Conservation (phyloP, 768 basidiomycete genomes). For the Boletellus ananiceps region DNA sequence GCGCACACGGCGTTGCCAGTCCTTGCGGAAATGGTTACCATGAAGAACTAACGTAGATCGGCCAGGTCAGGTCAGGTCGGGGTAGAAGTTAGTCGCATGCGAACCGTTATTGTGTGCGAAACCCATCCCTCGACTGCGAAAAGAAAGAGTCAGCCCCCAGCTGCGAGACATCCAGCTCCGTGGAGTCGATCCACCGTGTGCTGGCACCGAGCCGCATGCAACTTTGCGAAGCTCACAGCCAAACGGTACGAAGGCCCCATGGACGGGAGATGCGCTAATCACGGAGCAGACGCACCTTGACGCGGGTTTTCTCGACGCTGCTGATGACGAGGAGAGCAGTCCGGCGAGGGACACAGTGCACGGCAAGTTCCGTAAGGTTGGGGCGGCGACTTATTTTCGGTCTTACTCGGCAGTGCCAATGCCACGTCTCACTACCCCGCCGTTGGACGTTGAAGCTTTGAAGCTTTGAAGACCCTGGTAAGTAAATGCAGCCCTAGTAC, state of each 20-base stretch:
- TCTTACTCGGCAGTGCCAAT: too few relatives aligned
- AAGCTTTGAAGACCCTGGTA: too few relatives aligned
- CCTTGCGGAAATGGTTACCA: conserved; percentile 96
- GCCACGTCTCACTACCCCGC: too few relatives aligned
- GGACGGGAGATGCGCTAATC: conserved; percentile 2
- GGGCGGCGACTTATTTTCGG: conserved; percentile 29
- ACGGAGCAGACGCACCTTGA: conserved; percentile 28
- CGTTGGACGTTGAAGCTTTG: too few relatives aligned
- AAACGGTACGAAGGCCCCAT: not conserved
- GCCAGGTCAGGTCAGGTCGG: conserved; percentile 7
- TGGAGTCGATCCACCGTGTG: conserved; percentile 20
- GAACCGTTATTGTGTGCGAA: conserved; percentile 35
- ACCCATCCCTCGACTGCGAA: conserved; percentile 32
- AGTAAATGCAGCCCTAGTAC: too few relatives aligned
- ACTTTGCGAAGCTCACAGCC: not conserved
- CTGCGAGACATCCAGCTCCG: conserved; percentile 17
- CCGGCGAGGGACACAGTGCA: not conserved
- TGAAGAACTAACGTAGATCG: conserved; percentile 61
- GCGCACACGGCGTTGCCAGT: conserved; percentile 95
- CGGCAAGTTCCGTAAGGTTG: conserved; percentile 27
- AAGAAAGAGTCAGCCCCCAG: conserved; percentile 12
- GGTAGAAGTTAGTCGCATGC: conserved; percentile 27
- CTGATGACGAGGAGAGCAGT: conserved; percentile 16
- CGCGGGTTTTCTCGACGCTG: conserved; percentile 30
- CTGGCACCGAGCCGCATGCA: not conserved